Conservation (phyloP, 2,329 filamentous ascomycete species). For the Claviceps digitariae region DNA sequence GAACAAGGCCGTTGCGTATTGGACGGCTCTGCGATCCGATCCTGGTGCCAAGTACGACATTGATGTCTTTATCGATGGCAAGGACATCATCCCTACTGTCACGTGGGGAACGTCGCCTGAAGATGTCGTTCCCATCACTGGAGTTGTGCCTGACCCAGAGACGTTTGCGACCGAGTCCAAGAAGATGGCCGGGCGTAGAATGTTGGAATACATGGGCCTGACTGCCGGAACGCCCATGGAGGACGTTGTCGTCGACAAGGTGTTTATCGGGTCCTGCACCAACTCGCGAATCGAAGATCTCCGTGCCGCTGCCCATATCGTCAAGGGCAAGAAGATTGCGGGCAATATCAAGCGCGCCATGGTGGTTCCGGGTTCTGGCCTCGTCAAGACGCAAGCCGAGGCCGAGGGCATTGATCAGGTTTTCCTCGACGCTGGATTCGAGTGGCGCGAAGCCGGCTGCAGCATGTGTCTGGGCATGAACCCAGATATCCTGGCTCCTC, state of each 20-base stretch:
- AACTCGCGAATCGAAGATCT: constrained; percentile 96
- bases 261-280: constrained; percentile 97
- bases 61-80: constrained; percentile 78
- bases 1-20: constrained; percentile 79
- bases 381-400: constrained; percentile 88
- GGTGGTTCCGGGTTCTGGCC: constrained; percentile 90
- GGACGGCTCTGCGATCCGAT: constrained; percentile 76
- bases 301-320: constrained; percentile 70
- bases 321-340: constrained; percentile 78
- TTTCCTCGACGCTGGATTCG: constrained; percentile 83
- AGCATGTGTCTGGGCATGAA: constrained; percentile 99
- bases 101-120: constrained; percentile 97
- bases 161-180: constrained; percentile 69
- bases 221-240: constrained; percentile 77
- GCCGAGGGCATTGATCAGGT: constrained; percentile 85
- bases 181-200: constrained; percentile 65
- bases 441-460: constrained; percentile 97
- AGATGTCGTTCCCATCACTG: constrained; percentile 90
- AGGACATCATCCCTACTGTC: constrained; percentile 85
- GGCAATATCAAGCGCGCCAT: constrained; percentile 84
- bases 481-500: constrained; percentile 84
- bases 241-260: constrained; percentile 85
- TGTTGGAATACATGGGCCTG: constrained; percentile 94
- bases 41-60: constrained; percentile 80
- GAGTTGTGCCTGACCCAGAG: constrained; percentile 78